These are phyloP conservation scores for Dimocarpus longan DNA, from an alignment of 345 rosid genomes.

Conservation along the genomic window DNA sequence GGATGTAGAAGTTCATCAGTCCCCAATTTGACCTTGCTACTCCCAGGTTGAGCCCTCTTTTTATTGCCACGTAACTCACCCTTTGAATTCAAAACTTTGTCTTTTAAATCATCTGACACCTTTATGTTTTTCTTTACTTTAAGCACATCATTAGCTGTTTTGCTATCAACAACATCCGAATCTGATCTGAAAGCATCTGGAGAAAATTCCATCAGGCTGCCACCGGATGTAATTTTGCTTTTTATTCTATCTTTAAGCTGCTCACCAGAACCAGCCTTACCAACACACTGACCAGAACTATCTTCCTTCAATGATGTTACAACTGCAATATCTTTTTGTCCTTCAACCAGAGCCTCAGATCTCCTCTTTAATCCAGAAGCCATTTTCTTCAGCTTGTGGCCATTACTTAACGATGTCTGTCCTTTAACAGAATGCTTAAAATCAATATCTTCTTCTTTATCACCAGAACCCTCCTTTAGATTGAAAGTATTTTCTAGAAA, in stretches of 20 bases:
- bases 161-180: slow-evolving; percentile 31
- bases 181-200: slow-evolving; percentile 36
- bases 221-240: slow-evolving; percentile 32
- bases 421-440: slow-evolving; percentile 37
- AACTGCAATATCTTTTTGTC: slow-evolving; percentile 33
- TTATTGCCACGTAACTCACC: slow-evolving; percentile 40
- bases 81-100: slow-evolving; percentile 27
- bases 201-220: slow-evolving; percentile 29
- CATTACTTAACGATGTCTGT: slow-evolving; percentile 38
- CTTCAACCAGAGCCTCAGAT: slow-evolving; percentile 36
- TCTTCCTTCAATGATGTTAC: slow-evolving; percentile 36
- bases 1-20: slow-evolving; percentile 39
- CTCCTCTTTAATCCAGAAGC: slow-evolving; percentile 38
- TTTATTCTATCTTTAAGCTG: slow-evolving; percentile 42
- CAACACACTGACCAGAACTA: slow-evolving; percentile 24
- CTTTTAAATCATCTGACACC: slow-evolving; percentile 34
- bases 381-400: slow-evolving; percentile 43
- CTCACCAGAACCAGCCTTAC: slow-evolving; percentile 34
- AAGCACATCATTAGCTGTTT: slow-evolving; percentile 35
- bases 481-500: slow-evolving; percentile 33
- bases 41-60: slow-evolving; percentile 42
- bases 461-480: slow-evolving; percentile 40
- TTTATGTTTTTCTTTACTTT: slow-evolving; percentile 37
- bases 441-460: slow-evolving; percentile 31
- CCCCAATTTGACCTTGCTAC: slow-evolving; percentile 42